Conservation (phyloP, 148 eudicot species). For the Nyssa sinensis region DNA sequence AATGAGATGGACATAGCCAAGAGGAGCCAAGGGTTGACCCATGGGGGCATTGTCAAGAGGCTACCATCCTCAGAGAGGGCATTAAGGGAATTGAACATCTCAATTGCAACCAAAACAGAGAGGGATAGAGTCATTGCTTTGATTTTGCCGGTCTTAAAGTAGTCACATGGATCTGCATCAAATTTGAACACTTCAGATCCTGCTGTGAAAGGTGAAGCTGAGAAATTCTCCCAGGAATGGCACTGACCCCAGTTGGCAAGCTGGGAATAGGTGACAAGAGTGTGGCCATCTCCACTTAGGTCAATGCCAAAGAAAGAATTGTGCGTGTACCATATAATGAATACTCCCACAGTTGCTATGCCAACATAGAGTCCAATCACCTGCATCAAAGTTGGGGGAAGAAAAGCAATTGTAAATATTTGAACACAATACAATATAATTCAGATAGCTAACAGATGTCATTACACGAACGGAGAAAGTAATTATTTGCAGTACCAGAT, state of each 20-base stretch:
- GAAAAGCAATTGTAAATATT: not conserved
- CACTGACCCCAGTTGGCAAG: conserved; percentile 75
- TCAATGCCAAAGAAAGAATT: conserved; percentile 66
- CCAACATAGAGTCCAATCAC: conserved; percentile 76
- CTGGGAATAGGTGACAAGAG: conserved; percentile 62
- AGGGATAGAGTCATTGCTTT: conserved; percentile 79
- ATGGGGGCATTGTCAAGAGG: conserved; percentile 72
- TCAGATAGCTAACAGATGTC: not conserved
- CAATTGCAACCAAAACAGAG: conserved; percentile 77
- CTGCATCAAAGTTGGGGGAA: conserved; percentile 32
- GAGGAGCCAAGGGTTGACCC: conserved; percentile 77
- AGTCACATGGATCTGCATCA: conserved; percentile 60
- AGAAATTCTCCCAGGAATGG: conserved; percentile 54
- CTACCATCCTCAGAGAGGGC: conserved; percentile 76
- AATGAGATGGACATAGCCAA: conserved; percentile 72
- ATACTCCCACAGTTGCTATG: conserved; percentile 64
- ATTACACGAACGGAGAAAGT: not conserved
- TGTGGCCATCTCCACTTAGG: conserved; percentile 67
- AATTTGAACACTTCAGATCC: conserved; percentile 57
- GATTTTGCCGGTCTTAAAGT: conserved; percentile 61
- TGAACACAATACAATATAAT: not conserved
- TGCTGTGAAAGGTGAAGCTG: conserved; percentile 56
- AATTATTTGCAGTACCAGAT: conserved; percentile 45
- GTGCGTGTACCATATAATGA: conserved; percentile 71
- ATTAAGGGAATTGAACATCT: conserved; percentile 78